A percentile compares a stretch with the other conserved stretches of the same genome.
Evolutionary conservation across 2,329 filamentous ascomycete genomes (phyloP).

Genomic region (Coniochaeta sp.): DNA sequence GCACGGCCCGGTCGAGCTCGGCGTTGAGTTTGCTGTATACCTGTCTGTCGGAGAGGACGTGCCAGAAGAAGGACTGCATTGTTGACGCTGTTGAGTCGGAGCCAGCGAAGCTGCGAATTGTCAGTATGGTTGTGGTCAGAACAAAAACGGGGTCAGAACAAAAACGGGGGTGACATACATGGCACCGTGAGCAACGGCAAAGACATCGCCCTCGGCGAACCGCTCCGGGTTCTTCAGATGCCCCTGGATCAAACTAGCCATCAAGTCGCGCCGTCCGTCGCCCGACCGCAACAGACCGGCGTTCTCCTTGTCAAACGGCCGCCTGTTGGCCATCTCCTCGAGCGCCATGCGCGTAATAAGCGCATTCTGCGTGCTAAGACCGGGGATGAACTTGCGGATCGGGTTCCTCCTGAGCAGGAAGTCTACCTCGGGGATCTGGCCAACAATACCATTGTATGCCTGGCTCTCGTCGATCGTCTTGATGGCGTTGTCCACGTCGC

Average conservation of each 20-base stretch:
- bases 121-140: too few relatives aligned
- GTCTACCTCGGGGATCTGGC: constrained; percentile 44
- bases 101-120: constrained; percentile 43
- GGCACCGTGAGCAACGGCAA: constrained; percentile 49
- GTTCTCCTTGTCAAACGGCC: constrained; percentile 37
- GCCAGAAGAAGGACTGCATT: constrained; percentile 50
- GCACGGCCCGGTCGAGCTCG: constrained; percentile 38
- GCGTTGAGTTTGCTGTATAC: constrained; percentile 31
- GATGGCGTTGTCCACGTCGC: constrained; percentile 44
- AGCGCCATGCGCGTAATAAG: constrained; percentile 45
- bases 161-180: constrained; percentile 43
- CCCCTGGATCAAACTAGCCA: constrained; percentile 43
- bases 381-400: constrained; percentile 35
- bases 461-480: constrained; percentile 44
- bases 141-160: neutral
- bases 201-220: constrained; percentile 46
- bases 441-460: constrained; percentile 45
- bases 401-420: constrained; percentile 41
- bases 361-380: constrained; percentile 34
- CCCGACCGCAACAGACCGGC: constrained; percentile 30
- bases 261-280: constrained; percentile 40
- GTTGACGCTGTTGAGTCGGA: constrained; percentile 55
- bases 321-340: constrained; percentile 39
- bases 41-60: constrained; percentile 33
- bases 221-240: constrained; percentile 41